Base-by-base conservation (phyloP, 768 basidiomycete species). In the Pleurotus citrinopileatus region DNA sequence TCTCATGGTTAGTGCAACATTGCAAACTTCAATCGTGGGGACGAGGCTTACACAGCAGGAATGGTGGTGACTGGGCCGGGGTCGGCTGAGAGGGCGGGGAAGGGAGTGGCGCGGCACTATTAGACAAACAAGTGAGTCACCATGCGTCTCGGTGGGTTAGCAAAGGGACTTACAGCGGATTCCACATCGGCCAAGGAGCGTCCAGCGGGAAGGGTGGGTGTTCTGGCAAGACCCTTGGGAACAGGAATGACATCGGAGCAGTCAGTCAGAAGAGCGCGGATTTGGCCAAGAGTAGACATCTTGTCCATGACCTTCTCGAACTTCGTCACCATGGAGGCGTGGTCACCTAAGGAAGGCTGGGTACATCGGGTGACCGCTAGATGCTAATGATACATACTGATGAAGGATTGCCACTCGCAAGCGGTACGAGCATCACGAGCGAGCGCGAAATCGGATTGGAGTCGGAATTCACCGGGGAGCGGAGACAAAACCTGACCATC, bases 381-480 rank as follows among this genome's bases (percentile, higher is more conserved):
- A 29, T 46, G 25, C 9, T 26, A 6, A 9, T 26, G 22, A n/a
- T 12, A 27, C 43, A 34, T 38, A 55, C 54, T 50, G 29, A 40
- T 40, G 43, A 55, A 55, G 29, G 43, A 46, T 48, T 55, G 54
- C 54, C 52, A 53, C n/a, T 53, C 52, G 29, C 52, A 53, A n/a
- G 52, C 52, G 17, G 52, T 53, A 26, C 52, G 52, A 19, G 52
- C 15, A 28, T 53, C 52, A 15, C 65, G 64, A 19, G 67, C 64
- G 17, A 42, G 52, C 15, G 26, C 38, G 28, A 53, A 53, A 25
- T 53, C 52, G 12, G 52, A 43, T 42, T 40, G 34, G 19, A 48
- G 60, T 20, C 67, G 66, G 53, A 69, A 60, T 52, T 70, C 68
- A 4, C 68, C 65, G 4, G 55, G 57, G 3, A 71, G 52, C 19